Percentiles rank a stretch among this genome's conserved stretches.
Evolutionary conservation across 75 land plant genomes (phyloP).

Genomic region (Sequoiadendron giganteum): DNA sequence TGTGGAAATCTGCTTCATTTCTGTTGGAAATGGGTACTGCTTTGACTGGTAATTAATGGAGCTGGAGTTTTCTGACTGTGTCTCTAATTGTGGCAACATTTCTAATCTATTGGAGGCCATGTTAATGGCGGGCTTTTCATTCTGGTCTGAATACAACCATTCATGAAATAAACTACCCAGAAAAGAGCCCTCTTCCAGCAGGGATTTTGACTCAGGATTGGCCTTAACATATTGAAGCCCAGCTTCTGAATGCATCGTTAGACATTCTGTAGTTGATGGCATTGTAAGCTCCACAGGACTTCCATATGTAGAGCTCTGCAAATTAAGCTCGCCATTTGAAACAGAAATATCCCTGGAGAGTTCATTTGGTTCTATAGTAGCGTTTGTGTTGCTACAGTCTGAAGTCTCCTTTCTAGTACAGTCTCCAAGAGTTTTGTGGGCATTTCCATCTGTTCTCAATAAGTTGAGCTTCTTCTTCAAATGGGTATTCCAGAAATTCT

Average conservation of each 20-base stretch:
- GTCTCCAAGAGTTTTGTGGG: background rate
- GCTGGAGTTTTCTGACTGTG: background rate
- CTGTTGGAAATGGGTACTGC: background rate
- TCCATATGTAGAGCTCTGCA: background rate
- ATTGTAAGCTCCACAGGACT: background rate
- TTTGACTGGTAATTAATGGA: background rate
- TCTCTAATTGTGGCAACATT: too few relatives aligned
- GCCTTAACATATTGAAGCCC: background rate
- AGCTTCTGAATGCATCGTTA: too few relatives aligned
- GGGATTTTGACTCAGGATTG: background rate
- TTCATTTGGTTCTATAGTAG: background rate
- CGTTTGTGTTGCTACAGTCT: background rate
- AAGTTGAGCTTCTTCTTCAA: background rate
- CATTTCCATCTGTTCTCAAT: background rate
- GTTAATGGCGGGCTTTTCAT: background rate
- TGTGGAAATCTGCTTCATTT: background rate
- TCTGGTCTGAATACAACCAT: background rate
- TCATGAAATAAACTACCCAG: background rate
- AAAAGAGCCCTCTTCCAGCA: background rate
- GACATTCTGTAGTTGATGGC: background rate
- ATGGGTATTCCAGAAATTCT: conserved; percentile 2
- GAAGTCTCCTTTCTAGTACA: background rate
- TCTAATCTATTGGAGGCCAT: background rate
- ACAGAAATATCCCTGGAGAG: background rate
- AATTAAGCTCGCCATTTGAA: background rate